Conservation (phyloP, 2,329 filamentous ascomycete species). For the Aspergillus flavus region DNA sequence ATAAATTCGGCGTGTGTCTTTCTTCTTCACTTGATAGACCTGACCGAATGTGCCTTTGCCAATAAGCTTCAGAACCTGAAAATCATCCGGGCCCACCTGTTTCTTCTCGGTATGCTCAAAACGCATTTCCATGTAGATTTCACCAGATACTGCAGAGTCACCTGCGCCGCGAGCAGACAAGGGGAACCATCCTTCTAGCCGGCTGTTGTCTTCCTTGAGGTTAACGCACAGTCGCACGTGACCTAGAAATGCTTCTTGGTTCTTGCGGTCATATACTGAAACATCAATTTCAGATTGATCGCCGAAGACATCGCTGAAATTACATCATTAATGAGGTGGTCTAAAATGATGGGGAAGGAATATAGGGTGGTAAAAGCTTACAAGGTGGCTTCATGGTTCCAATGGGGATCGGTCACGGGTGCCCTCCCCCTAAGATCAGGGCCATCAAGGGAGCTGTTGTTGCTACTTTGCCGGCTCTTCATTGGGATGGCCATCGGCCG, state of each 20-base stretch:
- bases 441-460: constrained; percentile 77
- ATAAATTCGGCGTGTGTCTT: constrained; percentile 92
- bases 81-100: constrained; percentile 92
- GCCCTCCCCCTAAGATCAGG: constrained; percentile 61
- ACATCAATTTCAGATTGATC: constrained; percentile 88
- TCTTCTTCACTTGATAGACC: constrained; percentile 97
- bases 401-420: constrained; percentile 80
- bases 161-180: constrained; percentile 79
- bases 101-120: constrained; percentile 89
- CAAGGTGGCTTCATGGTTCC: constrained; percentile 96
- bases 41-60: constrained; percentile 98
- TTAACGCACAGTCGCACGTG: constrained; percentile 81
- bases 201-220: constrained; percentile 67
- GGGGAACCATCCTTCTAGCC: constrained; percentile 82
- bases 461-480: constrained; percentile 94
- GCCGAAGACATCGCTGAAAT: constrained; percentile 81
- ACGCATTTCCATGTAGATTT: constrained; percentile 82
- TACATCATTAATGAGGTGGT: constrained; percentile 29
- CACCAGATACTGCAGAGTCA: constrained; percentile 74
- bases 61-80: constrained; percentile 93
- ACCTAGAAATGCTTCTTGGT: constrained; percentile 87
- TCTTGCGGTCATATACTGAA: constrained; percentile 85
- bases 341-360: background rate
- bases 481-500: constrained; percentile 93
- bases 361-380: constrained; percentile 54